Evolutionary conservation across 768 basidiomycete genomes (phyloP), one percentile per base, ranked within the genome.

Genomic region (Lactarius vividus): DNA sequence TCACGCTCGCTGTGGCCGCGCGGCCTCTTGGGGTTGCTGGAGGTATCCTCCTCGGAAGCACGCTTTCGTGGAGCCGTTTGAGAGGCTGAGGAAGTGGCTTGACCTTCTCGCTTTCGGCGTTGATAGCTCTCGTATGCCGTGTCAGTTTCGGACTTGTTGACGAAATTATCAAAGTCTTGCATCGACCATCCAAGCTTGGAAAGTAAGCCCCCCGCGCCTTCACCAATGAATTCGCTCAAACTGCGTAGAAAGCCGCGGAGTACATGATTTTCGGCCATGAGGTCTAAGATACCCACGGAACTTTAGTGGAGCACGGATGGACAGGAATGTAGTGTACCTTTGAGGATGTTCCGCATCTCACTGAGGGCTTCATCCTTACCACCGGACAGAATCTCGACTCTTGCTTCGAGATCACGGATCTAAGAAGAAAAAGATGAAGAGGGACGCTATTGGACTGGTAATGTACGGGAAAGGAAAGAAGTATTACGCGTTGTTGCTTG

Each of bases 401-500:
- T 86, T 23, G 94, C 94, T 78, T 97, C 95, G 42, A 97, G 85
- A 77, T 97, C 95, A 26, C 94, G 91, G 76, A 97, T 95, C 92
- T 97, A 55, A 62, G 8, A 26, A 37, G 23, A 11, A 11, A 18
- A 11, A n/a, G 20, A 59, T 42, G 59, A 28, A 10, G 44, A 35
- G 20, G 31, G 20, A 39, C 44, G 56, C 52, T 35, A 66, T 44
- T 8, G 20, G 37, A 10, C 26, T 33, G 60, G 39, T 39, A 26
- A 7, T 58, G 37, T 37, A 28, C 11, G 23, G 10, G 61, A 40
- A 35, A 62, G 57, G 23, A 53, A 53, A 49, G 35, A 54, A 35
- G 59, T 10, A 80, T 65, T 64, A 88, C 89, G 75, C 89, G 82
- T 69, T 96, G 94, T 73, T 96, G 95, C 74, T 97, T 97, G 72